Evolutionary conservation across 108 stramenopile species (phyloP).

Genomic region (Cyclotella choctawhatcheeana): DNA sequence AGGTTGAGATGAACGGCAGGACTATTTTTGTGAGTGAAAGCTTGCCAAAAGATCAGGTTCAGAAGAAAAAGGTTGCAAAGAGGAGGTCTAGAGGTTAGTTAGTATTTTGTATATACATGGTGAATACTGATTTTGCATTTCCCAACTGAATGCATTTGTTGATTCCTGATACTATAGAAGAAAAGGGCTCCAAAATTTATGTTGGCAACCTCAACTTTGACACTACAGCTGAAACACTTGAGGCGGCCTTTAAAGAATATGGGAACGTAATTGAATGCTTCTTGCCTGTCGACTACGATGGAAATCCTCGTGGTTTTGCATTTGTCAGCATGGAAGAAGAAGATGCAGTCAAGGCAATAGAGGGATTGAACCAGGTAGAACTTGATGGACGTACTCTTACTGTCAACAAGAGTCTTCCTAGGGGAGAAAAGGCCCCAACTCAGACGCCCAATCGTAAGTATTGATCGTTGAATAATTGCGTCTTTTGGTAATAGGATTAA

Average conservation of each 20-base stretch:
- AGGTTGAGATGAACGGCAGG: conserved; percentile 60
- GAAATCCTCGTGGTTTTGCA: conserved; percentile 85
- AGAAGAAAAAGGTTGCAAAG: conserved; percentile 22
- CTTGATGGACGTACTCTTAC: conserved; percentile 88
- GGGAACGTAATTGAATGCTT: conserved; percentile 78
- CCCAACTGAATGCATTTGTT: neutral
- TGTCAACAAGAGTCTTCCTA: conserved; percentile 91
- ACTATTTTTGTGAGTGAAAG: conserved; percentile 70
- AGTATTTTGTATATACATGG: neutral
- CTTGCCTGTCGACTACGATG: conserved; percentile 78
- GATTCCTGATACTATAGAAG: conserved; percentile 11
- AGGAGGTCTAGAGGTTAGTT: conserved; percentile 23
- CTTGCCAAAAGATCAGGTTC: conserved; percentile 65
- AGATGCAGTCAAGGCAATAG: conserved; percentile 83
- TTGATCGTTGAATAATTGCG: conserved; percentile 2
- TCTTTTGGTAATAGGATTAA: conserved; percentile 31
- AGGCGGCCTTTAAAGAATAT: conserved; percentile 70
- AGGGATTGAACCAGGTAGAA: conserved; percentile 82
- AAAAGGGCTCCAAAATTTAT: conserved; percentile 65
- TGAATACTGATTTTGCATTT: conserved; percentile 5
- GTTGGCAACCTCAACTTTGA: conserved; percentile 84
- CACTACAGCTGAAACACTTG: conserved; percentile 63
- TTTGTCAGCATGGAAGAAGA: conserved; percentile 82
- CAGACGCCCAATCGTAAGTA: conserved; percentile 25
- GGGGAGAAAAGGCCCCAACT: conserved; percentile 59